Evolutionary conservation across 2,329 filamentous ascomycete genomes (phyloP).

Genomic region (Trematosphaeria pertusa): DNA sequence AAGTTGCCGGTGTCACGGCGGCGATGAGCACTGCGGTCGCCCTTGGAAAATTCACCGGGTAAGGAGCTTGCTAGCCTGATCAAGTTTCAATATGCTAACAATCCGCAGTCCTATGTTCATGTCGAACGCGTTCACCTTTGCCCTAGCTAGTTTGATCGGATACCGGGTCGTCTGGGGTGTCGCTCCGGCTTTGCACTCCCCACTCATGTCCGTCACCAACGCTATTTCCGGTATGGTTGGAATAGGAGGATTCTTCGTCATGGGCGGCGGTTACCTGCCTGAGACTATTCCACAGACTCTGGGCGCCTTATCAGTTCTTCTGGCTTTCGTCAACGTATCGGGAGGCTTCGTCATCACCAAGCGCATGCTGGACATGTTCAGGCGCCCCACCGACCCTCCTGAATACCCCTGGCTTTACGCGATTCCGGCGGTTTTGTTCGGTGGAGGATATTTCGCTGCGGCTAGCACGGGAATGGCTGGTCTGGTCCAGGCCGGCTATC

Average conservation of each 20-base stretch:
- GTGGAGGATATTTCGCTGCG: slow-evolving; percentile 80
- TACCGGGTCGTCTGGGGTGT: slow-evolving; percentile 92
- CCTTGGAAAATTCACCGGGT: slow-evolving; percentile 78
- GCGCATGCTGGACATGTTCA: slow-evolving; percentile 77
- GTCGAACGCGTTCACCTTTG: slow-evolving; percentile 85
- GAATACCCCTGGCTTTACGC: slow-evolving; percentile 91
- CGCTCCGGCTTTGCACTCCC: slow-evolving; percentile 80
- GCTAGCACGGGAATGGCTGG: slow-evolving; percentile 83
- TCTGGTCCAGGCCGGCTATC: slow-evolving; percentile 85
- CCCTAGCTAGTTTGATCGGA: slow-evolving; percentile 82
- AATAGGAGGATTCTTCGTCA: slow-evolving; percentile 85
- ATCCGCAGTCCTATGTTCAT: slow-evolving; percentile 73
- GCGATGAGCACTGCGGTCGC: slow-evolving; percentile 79
- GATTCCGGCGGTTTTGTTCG: slow-evolving; percentile 77
- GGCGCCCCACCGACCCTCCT: slow-evolving; percentile 79
- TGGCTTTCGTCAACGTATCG: slow-evolving; percentile 88
- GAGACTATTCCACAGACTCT: slow-evolving; percentile 78
- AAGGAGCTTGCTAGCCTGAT: slow-evolving; percentile 1
- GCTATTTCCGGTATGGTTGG: slow-evolving; percentile 91
- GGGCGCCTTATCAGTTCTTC: slow-evolving; percentile 78
- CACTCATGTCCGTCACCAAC: slow-evolving; percentile 92
- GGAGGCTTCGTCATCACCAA: slow-evolving; percentile 93
- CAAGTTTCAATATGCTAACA: slow-evolving; percentile 4
- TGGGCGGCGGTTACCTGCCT: slow-evolving; percentile 71
- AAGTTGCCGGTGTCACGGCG: slow-evolving; percentile 76